A percentile compares a stretch with the other conserved stretches of the same genome.
phyloP scores from a whole-genome alignment of 2,329 filamentous ascomycete genomes.

The Xylaria sp. region DNA sequence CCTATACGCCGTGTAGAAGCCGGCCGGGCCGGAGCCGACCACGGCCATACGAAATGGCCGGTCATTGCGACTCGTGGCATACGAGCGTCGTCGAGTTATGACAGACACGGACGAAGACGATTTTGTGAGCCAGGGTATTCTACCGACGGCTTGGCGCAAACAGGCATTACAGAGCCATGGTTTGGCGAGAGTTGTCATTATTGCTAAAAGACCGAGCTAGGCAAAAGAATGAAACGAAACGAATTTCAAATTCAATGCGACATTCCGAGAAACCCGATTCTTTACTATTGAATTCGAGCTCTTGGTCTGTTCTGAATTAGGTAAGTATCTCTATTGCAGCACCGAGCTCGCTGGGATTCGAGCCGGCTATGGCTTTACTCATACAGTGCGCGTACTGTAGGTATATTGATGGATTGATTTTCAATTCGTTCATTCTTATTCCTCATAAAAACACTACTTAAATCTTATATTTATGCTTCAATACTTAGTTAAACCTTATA shows the following conservation, averaged over 20 bases:
- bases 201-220: constrained; percentile 11
- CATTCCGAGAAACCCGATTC: background rate
- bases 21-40: constrained; percentile 92
- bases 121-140: constrained; percentile 10
- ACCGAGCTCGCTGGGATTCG: background rate
- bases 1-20: constrained; percentile 92
- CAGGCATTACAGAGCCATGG: constrained; percentile 47
- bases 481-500: too few species aligned
- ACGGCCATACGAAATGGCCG: constrained; percentile 82
- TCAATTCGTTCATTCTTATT: too few species aligned
- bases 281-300: constrained; percentile 1
- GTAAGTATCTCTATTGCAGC: background rate
- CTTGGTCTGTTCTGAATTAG: background rate
- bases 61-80: constrained; percentile 48
- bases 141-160: constrained; percentile 37
- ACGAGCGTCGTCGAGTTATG: constrained; percentile 36
- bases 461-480: too few species aligned
- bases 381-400: constrained; percentile 12
- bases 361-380: background rate
- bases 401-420: background rate
- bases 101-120: constrained; percentile 28
- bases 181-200: constrained; percentile 43
- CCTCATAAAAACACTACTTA: too few species aligned
- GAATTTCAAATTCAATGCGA: background rate
- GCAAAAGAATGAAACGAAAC: background rate